Base-by-base conservation (phyloP, 1,284 basidiomycete genomes). In the Ganoderma multipileum region DNA sequence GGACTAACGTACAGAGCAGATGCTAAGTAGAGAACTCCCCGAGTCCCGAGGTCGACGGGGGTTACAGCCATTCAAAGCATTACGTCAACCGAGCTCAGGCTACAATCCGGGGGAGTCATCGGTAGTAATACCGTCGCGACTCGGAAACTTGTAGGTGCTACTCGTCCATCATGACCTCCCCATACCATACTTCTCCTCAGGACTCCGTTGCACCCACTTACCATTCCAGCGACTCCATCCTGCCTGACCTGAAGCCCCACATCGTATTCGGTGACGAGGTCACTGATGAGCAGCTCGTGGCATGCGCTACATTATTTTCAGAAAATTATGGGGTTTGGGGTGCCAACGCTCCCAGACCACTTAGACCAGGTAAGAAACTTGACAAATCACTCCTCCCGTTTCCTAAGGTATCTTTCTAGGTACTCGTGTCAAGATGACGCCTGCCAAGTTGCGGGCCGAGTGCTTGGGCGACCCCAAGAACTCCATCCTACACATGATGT, bases 311-410 rank as follows among this genome's bases (percentile, higher is more conserved):
- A 14, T 62, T 74, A 7, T 74, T 73, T 67, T 71, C 65, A 42
- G 41, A 62, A 4, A 61, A 74, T 57, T 73, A 74, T 23, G 72
- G 73, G 0, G 44, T 73, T 1, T 74, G 72, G 73, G 72, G 63
- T 0, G 20, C 50, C 1, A 12, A 55, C 9, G 71, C 63, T 2
- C 47, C 63, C 5, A 8, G 57, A n/a, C 69, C 71, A 0, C 26
- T 71, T 36, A 65, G 63, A 41, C 60, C 71, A 4, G 68, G 71
- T 70, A 44, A 50, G 68, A 23, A 23, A 18, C 6, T 59, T 50
- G 47, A 16, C 30, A 8, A 28, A 11, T 18, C 50, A n/a, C 30
- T 58, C 41, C 9, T 20, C 54, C 36, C 9, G 26, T 18, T n/a
- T 23, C 12, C 38, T 16, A 33, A 7, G 2, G 12, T 26, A 11